Evolutionary conservation across 805 yeast species (phyloP).

Genomic region (Metschnikowia sp.): DNA sequence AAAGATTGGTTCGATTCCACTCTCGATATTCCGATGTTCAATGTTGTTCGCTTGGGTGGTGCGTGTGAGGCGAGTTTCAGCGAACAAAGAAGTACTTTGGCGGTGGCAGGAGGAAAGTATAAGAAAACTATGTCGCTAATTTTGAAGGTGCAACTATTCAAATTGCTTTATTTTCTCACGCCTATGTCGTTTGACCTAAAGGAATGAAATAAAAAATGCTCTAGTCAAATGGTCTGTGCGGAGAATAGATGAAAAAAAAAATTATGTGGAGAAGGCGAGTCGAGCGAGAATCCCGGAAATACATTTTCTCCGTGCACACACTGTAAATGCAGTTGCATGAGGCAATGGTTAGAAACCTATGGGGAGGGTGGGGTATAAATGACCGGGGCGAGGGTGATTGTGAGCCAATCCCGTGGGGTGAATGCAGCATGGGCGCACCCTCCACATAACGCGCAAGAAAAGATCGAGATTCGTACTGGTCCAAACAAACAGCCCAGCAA

Average conservation of each 20-base stretch:
- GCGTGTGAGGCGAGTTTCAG: neutral
- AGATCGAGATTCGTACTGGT: too few relatives aligned
- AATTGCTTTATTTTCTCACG: too few relatives aligned
- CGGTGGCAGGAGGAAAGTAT: too few relatives aligned
- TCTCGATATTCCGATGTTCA: too few relatives aligned
- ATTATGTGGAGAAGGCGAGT: slow-evolving; percentile 9
- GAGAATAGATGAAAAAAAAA: neutral
- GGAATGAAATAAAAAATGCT: neutral
- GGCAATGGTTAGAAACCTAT: slow-evolving; percentile 4
- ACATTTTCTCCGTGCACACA: slow-evolving; percentile 17
- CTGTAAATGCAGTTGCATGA: slow-evolving; percentile 6
- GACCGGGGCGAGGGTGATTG: neutral
- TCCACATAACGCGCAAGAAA: neutral
- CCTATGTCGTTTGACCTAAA: too few relatives aligned
- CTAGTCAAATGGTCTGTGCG: neutral
- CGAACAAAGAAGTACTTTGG: neutral
- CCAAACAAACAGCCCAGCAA: too few relatives aligned
- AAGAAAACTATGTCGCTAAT: too few relatives aligned
- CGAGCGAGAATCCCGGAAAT: slow-evolving; percentile 14
- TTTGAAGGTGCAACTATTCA: too few relatives aligned
- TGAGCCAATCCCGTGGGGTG: neutral
- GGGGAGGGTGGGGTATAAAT: slow-evolving; percentile 9
- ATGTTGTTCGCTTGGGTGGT: neutral
- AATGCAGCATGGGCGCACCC: neutral
- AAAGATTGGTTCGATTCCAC: too few relatives aligned